These are phyloP conservation scores for Mycena albidolilacea DNA, from an alignment of 768 basidiomycete species.

Conservation along the genomic window DNA sequence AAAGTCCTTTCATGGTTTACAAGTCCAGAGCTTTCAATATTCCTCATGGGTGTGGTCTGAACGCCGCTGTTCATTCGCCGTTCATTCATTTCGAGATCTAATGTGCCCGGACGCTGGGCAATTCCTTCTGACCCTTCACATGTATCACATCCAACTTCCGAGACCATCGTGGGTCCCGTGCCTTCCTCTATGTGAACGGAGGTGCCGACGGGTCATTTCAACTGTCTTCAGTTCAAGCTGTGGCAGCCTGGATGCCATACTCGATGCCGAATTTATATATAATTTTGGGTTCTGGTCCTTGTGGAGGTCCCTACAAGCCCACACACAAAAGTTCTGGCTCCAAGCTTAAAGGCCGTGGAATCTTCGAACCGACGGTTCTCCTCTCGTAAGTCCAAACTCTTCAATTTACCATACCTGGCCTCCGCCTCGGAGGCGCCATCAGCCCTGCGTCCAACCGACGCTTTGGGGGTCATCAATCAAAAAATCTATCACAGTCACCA, in stretches of 20 bases:
- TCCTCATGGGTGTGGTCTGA: no score
- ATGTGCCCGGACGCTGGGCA: no score
- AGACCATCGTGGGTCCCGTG: slow-evolving; percentile 13
- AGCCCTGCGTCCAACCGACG: neutral
- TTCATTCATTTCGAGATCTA: neutral
- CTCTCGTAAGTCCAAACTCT: slow-evolving; percentile 31
- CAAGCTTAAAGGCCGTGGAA: slow-evolving; percentile 3
- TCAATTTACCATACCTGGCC: slow-evolving; percentile 32
- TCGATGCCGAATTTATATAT: neutral
- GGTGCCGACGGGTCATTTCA: neutral
- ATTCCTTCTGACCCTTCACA: slow-evolving; percentile 14
- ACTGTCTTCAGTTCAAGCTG: neutral
- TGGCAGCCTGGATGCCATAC: neutral
- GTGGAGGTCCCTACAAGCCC: slow-evolving; percentile 8
- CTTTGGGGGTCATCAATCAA: slow-evolving; percentile 22
- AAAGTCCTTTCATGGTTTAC: no score
- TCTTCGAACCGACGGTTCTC: slow-evolving; percentile 22
- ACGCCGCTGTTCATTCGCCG: neutral
- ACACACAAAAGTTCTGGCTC: slow-evolving; percentile 6
- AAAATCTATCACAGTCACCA: slow-evolving; percentile 14
- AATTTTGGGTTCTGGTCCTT: slow-evolving; percentile 16
- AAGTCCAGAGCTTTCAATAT: neutral
- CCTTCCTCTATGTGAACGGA: neutral
- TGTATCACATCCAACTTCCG: slow-evolving; percentile 20
- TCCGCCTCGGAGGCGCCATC: neutral